These are phyloP conservation scores for Dendrobium huoshanense DNA, from an alignment of 106 monocot genomes.

Conservation along the genomic window DNA sequence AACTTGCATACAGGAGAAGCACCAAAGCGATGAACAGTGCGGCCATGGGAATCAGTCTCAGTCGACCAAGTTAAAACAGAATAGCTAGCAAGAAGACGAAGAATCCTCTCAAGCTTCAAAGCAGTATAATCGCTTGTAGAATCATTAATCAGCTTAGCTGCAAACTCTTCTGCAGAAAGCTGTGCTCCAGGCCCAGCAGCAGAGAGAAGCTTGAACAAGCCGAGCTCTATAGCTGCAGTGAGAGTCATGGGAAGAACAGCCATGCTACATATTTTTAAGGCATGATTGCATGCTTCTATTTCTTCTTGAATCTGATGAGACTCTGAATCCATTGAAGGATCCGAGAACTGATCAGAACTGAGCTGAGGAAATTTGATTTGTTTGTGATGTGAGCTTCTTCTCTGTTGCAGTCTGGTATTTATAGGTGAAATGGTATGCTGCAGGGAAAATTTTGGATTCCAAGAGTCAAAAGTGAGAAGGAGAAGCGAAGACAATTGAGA, in stretches of 20 bases:
- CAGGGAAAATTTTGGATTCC: too few relatives aligned
- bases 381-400: too few relatives aligned
- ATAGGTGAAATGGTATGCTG: too few relatives aligned
- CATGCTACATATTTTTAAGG: constrained; percentile 4
- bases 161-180: constrained; percentile 38
- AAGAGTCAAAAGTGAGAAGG: too few relatives aligned
- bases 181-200: constrained; percentile 15
- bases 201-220: constrained; percentile 14
- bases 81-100: constrained; percentile 36
- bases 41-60: neutral
- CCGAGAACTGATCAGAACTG: too few relatives aligned
- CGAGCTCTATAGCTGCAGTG: constrained; percentile 15
- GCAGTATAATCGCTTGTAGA: constrained; percentile 24
- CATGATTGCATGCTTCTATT: constrained; percentile 9
- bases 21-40: constrained; percentile 11
- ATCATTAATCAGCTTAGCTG: constrained; percentile 16
- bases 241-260: constrained; percentile 19
- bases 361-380: too few relatives aligned
- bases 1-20: constrained; percentile 43
- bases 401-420: too few relatives aligned
- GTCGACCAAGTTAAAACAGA: constrained; percentile 24
- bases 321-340: neutral
- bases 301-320: constrained; percentile 6
- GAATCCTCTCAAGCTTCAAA: constrained; percentile 32
- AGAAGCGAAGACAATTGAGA: too few relatives aligned